These are phyloP conservation scores for Lactarius tabidus DNA, from an alignment of 768 basidiomycete genomes.

Conservation along the genomic window DNA sequence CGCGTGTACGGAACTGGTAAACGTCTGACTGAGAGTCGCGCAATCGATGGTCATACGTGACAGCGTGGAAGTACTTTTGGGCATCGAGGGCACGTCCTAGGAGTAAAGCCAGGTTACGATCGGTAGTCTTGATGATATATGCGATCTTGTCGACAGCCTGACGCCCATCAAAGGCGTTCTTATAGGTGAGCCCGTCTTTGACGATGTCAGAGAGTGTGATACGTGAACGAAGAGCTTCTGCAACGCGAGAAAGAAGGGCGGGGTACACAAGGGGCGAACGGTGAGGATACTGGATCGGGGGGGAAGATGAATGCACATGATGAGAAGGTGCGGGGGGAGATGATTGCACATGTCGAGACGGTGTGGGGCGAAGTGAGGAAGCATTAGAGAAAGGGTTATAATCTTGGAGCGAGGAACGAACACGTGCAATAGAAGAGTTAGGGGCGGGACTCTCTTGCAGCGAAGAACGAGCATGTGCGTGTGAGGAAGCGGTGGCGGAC, in stretches of 20 bases:
- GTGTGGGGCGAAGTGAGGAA: too few relatives aligned
- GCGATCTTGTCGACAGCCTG: constrained; percentile 97
- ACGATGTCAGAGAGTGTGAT: constrained; percentile 69
- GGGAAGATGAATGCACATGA: constrained; percentile 22
- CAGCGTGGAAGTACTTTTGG: constrained; percentile 99
- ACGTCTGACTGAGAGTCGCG: constrained; percentile 85
- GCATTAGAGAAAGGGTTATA: too few relatives aligned
- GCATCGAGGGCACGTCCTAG: constrained; percentile 95
- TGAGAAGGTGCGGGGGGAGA: constrained; percentile 33
- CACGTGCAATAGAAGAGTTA: too few relatives aligned
- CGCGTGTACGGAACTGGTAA: constrained; percentile 85
- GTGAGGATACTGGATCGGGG: constrained; percentile 37
- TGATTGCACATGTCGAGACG: too few relatives aligned
- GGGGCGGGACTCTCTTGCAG: constrained; percentile 33
- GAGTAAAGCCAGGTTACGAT: constrained; percentile 90
- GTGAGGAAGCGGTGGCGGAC: constrained; percentile 53
- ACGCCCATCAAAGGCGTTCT: constrained; percentile 93
- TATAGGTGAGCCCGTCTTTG: constrained; percentile 96
- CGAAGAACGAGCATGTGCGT: constrained; percentile 44
- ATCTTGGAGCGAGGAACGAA: too few relatives aligned
- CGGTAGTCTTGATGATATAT: constrained; percentile 97
- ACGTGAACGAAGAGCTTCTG: constrained; percentile 86
- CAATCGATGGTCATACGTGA: constrained; percentile 95
- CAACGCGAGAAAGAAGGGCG: constrained; percentile 92
- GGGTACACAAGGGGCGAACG: constrained; percentile 87